Evolutionary conservation across 352 stramenopile species (phyloP), one percentile per base, ranked within the genome.

Genomic region (Pythium biforme): DNA sequence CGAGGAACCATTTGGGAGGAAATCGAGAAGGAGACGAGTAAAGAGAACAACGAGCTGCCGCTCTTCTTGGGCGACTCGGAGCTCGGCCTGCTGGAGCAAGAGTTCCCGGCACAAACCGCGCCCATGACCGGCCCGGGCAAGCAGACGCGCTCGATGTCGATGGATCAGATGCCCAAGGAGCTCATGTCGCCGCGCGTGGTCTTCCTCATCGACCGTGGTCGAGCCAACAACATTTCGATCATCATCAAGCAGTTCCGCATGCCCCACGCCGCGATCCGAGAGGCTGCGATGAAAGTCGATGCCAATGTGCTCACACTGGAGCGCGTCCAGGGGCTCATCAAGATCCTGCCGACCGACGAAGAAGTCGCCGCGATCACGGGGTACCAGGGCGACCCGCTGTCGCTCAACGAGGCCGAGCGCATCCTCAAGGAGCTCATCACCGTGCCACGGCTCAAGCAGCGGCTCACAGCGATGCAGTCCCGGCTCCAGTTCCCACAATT

Each of bases 211-310:
- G 83, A 92, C 29, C 74, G 83, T 22, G 76, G 68, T 2, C 69
- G 83, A 5, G 81, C 83, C 7, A 92, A 92, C 68, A 94, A 94
- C 58, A 96, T 98, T n/a, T 97, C 94, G 19, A 99, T 99, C 66
- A 97, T 98, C 66, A 83, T 99, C 43, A 97, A 97, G 66, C 89
- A 97, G 66, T 91, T 99, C 45, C 89, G 95, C 47, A 97, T 99
- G 77, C 97, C 80, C 75, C 84, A 92, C 47, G 73, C 79, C 0
- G 77, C 88, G 19, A 66, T 96, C 45, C 81, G 88, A 1, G 76
- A 91, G 50, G 87, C 88, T 5, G 86, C 95, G 26, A 89, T 95
- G 73, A 88, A 85, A 27, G 80, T 95, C 41, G 89, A 96, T 51
- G 68, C 79, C 1, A 81, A 73, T 40, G 79, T 94, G 2, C 59